These are phyloP conservation scores for Leccinum arenicola DNA, from an alignment of 768 basidiomycete species.

Conservation along the genomic window DNA sequence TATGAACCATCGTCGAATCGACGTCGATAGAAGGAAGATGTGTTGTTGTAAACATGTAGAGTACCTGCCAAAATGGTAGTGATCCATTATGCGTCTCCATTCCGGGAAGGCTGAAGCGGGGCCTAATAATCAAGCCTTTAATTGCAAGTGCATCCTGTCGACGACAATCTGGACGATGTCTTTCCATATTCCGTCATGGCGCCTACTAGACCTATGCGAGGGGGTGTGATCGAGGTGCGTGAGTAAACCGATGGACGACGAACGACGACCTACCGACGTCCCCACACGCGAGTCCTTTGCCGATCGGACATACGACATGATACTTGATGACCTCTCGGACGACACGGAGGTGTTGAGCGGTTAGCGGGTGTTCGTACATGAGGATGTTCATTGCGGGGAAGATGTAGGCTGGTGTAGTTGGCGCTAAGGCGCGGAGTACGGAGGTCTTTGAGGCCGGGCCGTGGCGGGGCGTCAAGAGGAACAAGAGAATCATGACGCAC, in stretches of 20 bases:
- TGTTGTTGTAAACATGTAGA: no score
- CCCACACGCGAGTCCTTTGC: constrained; percentile 87
- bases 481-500: not conserved
- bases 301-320: constrained; percentile 80
- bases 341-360: constrained; percentile 74
- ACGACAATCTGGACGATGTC: constrained; percentile 81
- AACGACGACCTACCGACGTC: constrained; percentile 65
- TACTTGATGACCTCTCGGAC: constrained; percentile 78
- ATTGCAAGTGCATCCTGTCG: constrained; percentile 41
- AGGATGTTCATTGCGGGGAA: constrained; percentile 99
- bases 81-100: no score
- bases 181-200: constrained; percentile 93
- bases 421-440: constrained; percentile 78
- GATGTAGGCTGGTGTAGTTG: constrained; percentile 81
- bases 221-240: not conserved
- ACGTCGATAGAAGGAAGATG: no score
- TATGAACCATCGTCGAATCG: not conserved
- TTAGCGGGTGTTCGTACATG: constrained; percentile 96
- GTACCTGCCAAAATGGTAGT: no score
- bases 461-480: not conserved
- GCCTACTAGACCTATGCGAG: constrained; percentile 59
- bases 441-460: constrained; percentile 50
- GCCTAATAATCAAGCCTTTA: no score
- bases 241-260: not conserved
- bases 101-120: no score